Evolutionary conservation across 2,329 filamentous ascomycete genomes (phyloP).

Genomic region (Cladosporium oxysporum): DNA sequence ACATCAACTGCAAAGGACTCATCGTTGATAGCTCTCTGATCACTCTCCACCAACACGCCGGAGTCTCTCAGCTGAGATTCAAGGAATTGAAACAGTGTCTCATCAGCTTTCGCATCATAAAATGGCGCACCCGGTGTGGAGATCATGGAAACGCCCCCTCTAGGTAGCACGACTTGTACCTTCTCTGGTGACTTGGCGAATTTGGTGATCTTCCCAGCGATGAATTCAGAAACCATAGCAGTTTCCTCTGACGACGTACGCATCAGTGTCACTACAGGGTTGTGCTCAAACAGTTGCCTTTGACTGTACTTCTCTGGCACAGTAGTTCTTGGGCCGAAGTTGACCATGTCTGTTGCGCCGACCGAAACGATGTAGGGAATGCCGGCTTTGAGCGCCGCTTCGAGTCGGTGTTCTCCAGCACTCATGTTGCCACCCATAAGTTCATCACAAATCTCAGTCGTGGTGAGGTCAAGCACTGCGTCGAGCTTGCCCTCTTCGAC

Average conservation of each 20-base stretch:
- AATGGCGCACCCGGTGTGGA: slow-evolving; percentile 57
- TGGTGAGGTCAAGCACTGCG: slow-evolving; percentile 70
- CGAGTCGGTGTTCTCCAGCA: slow-evolving; percentile 59
- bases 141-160: slow-evolving; percentile 63
- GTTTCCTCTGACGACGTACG: slow-evolving; percentile 63
- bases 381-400: slow-evolving; percentile 57
- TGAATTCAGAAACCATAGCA: slow-evolving; percentile 55
- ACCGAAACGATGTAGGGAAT: slow-evolving; percentile 59
- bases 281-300: slow-evolving; percentile 65
- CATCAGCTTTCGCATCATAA: slow-evolving; percentile 51
- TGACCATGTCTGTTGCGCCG: slow-evolving; percentile 60
- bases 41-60: slow-evolving; percentile 54
- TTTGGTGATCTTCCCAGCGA: slow-evolving; percentile 55
- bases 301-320: slow-evolving; percentile 57
- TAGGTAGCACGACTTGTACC: slow-evolving; percentile 61
- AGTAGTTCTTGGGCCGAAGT: slow-evolving; percentile 60
- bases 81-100: slow-evolving; percentile 51
- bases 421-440: slow-evolving; percentile 64
- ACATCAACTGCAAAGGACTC: slow-evolving; percentile 51
- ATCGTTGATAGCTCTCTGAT: slow-evolving; percentile 58
- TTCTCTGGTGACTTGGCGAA: slow-evolving; percentile 43
- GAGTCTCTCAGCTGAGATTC: slow-evolving; percentile 51
- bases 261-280: slow-evolving; percentile 67
- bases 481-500: slow-evolving; percentile 60
- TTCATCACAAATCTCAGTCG: slow-evolving; percentile 67